Evolutionary conservation across 768 basidiomycete genomes (phyloP).

Genomic region (Pholiota molesta): DNA sequence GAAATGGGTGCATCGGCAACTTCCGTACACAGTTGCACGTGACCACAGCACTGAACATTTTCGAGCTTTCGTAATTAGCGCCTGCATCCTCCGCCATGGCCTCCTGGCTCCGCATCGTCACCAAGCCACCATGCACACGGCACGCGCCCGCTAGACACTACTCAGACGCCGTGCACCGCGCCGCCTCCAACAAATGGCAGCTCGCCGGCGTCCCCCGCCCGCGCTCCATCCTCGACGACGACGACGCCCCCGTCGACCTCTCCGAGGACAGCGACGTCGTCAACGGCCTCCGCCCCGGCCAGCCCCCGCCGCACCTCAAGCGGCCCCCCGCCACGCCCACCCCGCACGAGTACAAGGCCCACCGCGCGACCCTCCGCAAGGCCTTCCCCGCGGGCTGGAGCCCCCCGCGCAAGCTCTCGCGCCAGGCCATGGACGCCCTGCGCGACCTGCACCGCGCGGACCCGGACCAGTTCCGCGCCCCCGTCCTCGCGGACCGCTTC

Average conservation of each 20-base stretch:
- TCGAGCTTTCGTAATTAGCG: neutral
- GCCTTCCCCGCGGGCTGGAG: slow-evolving; percentile 72
- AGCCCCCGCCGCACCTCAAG: slow-evolving; percentile 40
- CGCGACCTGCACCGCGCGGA: slow-evolving; percentile 68
- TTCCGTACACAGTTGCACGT: slow-evolving; percentile 24
- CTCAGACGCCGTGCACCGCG: slow-evolving; percentile 23
- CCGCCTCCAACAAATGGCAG: slow-evolving; percentile 40
- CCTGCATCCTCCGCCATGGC: neutral
- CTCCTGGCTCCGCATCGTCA: slow-evolving; percentile 26
- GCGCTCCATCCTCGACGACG: slow-evolving; percentile 51
- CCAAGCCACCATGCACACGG: slow-evolving; percentile 5
- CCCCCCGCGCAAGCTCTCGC: slow-evolving; percentile 78
- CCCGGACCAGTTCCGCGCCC: slow-evolving; percentile 63
- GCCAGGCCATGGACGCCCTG: slow-evolving; percentile 83
- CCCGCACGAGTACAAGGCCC: slow-evolving; percentile 51
- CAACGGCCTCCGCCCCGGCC: slow-evolving; percentile 41
- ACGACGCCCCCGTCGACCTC: slow-evolving; percentile 46
- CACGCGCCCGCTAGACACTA: neutral
- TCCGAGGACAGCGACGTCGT: slow-evolving; percentile 55
- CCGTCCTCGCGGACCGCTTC: slow-evolving; percentile 75
- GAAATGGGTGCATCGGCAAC: slow-evolving; percentile 7
- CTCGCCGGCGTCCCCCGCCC: slow-evolving; percentile 40
- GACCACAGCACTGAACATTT: neutral
- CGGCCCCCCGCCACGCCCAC: slow-evolving; percentile 42
- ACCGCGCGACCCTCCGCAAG: slow-evolving; percentile 53